Evolutionary conservation across 1,139 yeast genomes (phyloP), one percentile per base, ranked within the genome.

Genomic region (Nematodospora anomalae): DNA sequence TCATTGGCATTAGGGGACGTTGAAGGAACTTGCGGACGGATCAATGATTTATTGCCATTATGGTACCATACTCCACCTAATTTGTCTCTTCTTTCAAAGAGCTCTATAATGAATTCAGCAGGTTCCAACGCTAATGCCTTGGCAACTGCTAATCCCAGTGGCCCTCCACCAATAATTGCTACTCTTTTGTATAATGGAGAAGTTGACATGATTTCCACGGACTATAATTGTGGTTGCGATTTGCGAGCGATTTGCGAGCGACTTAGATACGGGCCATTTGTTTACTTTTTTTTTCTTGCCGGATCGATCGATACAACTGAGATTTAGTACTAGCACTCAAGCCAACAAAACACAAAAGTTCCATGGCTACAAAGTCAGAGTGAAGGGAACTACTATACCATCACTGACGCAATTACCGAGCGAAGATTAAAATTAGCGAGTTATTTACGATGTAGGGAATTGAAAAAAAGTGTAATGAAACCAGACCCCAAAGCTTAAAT

Each of bases 1-100:
- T 43, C 44, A 6, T 24, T 9, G 4, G 52, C 54, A 24, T 48
- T 42, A 7, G 58, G 55, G 22, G 41, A 38, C 3, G 37, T 26
- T 4, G 59, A 57, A 1, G 65, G 63, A 4, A 64, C 54, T 4
- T 46, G 45, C 5, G 68, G 58, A 37, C 16, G 33, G 20, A 36
- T 49, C 30, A 32, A 37, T 4, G 52, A 34, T 44, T 64, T 67
- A 32, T 57, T 51, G 2, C 58, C 56, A 11, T 52, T 53, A 34
- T 66, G 71, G 45, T 66, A 64, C 80, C 80, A 75, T 11, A 75
- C 53, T 0, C 80, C 80, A 22, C 80, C 80, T 9, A 71, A 49
- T 8, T 53, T 45, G 18, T 59, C 54, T 37, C 70, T 52, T 42
- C 73, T 57, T 41, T 75, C 80, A 44, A 51, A 74, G 10, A 75